Base-by-base conservation (phyloP, 148 eudicot genomes). In the Pouteria glomerata region DNA sequence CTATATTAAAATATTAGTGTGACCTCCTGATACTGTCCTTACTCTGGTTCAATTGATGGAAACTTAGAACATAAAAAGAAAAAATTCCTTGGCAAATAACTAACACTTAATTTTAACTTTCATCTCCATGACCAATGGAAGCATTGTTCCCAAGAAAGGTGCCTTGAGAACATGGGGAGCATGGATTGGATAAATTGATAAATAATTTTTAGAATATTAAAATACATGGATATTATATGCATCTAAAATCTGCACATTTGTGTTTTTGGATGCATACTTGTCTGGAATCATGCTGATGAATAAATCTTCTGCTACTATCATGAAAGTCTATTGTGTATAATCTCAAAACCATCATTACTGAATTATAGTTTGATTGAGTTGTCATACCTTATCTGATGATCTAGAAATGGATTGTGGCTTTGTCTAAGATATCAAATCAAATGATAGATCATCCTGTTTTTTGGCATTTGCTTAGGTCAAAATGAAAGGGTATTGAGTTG, bases 401-500 rank as follows among this genome's bases (percentile, higher is more conserved):
- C 13, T 26, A 44, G 50, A 26, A 30, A 42, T 52, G 37, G 26
- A 16, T 35, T 26, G 27, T 73, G 27, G 3, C n/a, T 37, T 51
- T 55, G 47, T 19, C 30, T 15, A n/a, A 37, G 1, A 23, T 30
- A n/a, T 53, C 64, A 27, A 48, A 62, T 68, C 45, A 29, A 30
- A 45, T 61, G 27, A 66, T 57, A 1, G 14, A 66, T 66, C 66
- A 57, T 34, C 73, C 44, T 68, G 47, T 24, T 59, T 30, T n/a
- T n/a, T n/a, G 50, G 57, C 61, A 23, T 65, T 66, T 24, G 30
- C 41, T 6, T 71, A 95, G 97, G 79, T 80, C 85, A 83, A 72
- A 82, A 68, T 53, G 89, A 85, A 48, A 84, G 72, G 47, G 69
- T 74, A 26, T 78, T 95, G 82, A 90, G 79, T 74, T 95, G 99